Evolutionary conservation across 1,284 basidiomycete species (phyloP).

Genomic region (Cryptococcus maquisensis): DNA sequence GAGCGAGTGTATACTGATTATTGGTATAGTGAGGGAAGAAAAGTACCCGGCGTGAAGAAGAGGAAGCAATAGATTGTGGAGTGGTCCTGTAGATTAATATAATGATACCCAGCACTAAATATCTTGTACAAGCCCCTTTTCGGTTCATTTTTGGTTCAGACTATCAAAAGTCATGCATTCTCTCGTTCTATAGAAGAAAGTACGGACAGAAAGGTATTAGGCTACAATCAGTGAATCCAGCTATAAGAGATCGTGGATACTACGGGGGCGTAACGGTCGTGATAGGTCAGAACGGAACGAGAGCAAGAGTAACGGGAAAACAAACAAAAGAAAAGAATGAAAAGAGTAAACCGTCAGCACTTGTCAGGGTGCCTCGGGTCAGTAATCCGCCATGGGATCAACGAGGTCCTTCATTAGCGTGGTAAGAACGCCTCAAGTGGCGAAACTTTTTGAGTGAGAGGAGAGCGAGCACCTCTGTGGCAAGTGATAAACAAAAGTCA

Average conservation of each 20-base stretch:
- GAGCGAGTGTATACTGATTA: background rate
- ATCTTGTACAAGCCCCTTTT: background rate
- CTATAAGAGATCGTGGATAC: background rate
- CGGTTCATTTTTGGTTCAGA: background rate
- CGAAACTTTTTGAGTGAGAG: conserved; percentile 83
- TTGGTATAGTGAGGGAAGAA: conserved; percentile 9
- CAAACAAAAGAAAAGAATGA: background rate
- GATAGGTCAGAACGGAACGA: background rate
- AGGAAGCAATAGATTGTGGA: conserved; percentile 2
- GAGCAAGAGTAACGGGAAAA: background rate
- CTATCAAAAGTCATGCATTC: background rate
- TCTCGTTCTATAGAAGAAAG: background rate
- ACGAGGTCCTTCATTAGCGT: conserved; percentile 39
- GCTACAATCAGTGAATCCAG: background rate
- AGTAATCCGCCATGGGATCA: conserved; percentile 1
- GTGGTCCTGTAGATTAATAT: background rate
- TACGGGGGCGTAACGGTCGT: background rate
- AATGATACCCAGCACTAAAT: conserved; percentile 1
- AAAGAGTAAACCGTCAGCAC: background rate
- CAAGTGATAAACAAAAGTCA: background rate
- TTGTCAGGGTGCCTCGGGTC: background rate
- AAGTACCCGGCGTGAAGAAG: conserved; percentile 5
- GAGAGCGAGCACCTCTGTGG: conserved; percentile 73
- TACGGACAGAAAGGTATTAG: background rate
- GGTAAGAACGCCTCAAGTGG: conserved; percentile 70